phyloP scores from a whole-genome alignment of 163 green algal genomes.

The Chloromonas sp. region DNA sequence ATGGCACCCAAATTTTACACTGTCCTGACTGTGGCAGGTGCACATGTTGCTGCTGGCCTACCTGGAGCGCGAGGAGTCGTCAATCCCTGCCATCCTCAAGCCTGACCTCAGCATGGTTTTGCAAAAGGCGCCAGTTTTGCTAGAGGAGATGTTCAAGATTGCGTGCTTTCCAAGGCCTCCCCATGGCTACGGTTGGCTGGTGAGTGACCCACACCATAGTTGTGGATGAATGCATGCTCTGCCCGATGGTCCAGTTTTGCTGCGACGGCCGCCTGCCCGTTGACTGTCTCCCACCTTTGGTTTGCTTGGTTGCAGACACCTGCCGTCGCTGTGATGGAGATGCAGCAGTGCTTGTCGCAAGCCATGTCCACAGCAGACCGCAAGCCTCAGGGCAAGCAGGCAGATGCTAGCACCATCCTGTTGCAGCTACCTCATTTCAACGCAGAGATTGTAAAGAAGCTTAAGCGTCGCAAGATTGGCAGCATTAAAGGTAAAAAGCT shows the following conservation, averaged over 20 bases:
- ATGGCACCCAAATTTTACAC: too few relatives aligned
- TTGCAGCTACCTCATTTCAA: conserved; percentile 83
- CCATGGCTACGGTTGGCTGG: conserved; percentile 70
- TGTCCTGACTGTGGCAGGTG: conserved; percentile 30
- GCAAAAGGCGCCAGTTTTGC: conserved; percentile 57
- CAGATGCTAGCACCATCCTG: conserved; percentile 39
- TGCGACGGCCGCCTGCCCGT: too few relatives aligned
- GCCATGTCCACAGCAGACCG: conserved; percentile 38
- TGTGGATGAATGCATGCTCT: not conserved
- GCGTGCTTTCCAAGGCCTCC: conserved; percentile 44
- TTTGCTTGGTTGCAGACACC: conserved; percentile 38
- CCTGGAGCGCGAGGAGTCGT: conserved; percentile 49
- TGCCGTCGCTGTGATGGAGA: conserved; percentile 65
- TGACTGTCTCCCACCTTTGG: too few relatives aligned
- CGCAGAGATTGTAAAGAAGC: conserved; percentile 56
- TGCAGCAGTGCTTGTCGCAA: conserved; percentile 75
- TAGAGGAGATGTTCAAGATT: conserved; percentile 89
- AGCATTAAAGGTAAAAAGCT: conserved; percentile 38
- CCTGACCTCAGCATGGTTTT: conserved; percentile 69
- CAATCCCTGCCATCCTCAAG: conserved; percentile 60
- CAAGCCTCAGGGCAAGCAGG: conserved; percentile 32
- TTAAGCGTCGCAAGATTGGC: conserved; percentile 56
- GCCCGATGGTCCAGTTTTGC: too few relatives aligned
- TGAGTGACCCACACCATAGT: conserved; percentile 6
- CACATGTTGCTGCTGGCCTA: conserved; percentile 86